A percentile compares a stretch with the other conserved stretches of the same genome.
phyloP scores from a whole-genome alignment of 2,329 filamentous ascomycete species.

The Colletotrichum sp. region DNA sequence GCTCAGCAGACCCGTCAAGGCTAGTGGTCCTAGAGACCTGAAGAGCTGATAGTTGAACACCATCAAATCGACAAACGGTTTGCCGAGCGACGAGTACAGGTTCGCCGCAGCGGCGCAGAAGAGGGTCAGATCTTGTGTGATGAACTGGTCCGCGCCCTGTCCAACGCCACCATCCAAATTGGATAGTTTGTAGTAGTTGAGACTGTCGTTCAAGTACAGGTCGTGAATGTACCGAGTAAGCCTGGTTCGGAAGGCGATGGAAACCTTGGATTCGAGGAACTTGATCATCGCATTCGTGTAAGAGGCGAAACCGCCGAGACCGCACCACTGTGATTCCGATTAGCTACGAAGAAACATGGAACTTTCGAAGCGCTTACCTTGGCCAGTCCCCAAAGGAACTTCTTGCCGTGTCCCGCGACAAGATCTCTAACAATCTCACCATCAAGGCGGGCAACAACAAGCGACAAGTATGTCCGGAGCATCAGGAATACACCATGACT shows the following conservation, averaged over 20 bases:
- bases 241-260: slow-evolving; percentile 94
- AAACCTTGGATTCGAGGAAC: slow-evolving; percentile 96
- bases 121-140: slow-evolving; percentile 93
- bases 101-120: slow-evolving; percentile 94
- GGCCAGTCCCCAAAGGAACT: slow-evolving; percentile 84
- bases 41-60: slow-evolving; percentile 99
- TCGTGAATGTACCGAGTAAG: slow-evolving; percentile 97
- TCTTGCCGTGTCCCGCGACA: slow-evolving; percentile 90
- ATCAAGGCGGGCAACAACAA: slow-evolving; percentile 90
- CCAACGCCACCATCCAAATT: slow-evolving; percentile 94
- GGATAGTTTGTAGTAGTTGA: slow-evolving; percentile 94
- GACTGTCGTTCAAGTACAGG: slow-evolving; percentile 90
- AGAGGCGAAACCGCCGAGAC: slow-evolving; percentile 89
- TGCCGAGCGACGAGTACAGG: slow-evolving; percentile 95
- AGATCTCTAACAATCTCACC: slow-evolving; percentile 96
- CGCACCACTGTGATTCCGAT: slow-evolving; percentile 71
- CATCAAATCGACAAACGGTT: slow-evolving; percentile 94
- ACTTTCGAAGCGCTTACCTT: slow-evolving; percentile 57
- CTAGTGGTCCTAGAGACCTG: slow-evolving; percentile 85
- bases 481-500: slow-evolving; percentile 91
- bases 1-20: slow-evolving; percentile 82
- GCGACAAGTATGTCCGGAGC: slow-evolving; percentile 89
- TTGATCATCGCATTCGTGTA: slow-evolving; percentile 99
- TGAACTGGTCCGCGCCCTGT: slow-evolving; percentile 93
- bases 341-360: slow-evolving; percentile 4